Base-by-base conservation (phyloP, 257 asterid species). In the Solanum etuberosum region DNA sequence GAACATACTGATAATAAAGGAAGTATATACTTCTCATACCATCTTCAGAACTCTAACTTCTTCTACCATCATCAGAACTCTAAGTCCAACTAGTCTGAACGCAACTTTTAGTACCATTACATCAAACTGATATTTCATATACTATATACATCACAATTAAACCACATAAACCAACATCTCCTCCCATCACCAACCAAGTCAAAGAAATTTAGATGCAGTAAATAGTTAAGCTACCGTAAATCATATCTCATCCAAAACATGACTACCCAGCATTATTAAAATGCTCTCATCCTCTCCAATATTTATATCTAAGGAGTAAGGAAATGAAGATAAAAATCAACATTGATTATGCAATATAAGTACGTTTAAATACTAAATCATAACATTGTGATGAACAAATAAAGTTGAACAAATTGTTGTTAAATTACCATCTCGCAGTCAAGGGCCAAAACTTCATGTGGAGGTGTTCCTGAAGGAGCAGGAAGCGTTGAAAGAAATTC, bases 361-460 rank as follows among this genome's bases (percentile, higher is more conserved):
- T 48, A 48, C 9, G 5, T 48, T 13, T 16, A 83, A 35, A 25
- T 42, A 83, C 67, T 29, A 10, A 51, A 27, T 2, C 63, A 46
- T 48, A 29, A 46, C 20, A 48, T 29, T 48, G 23, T 15, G 29
- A 29, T 80, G 65, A 80, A 80, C 20, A 80, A 61, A 76, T 76
- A 23, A 74, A 74, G 83, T 74, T 74, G 42, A 74, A 32, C 40
- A 70, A 32, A 43, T 43, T 78, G 29, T 57, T 80, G 65, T 23
- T 86, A 83, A 86, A 91, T 23, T 93, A 95, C 99, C 99, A 97
- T 97, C 91, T 97, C 99, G 84, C 99, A 97, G 87, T 97, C 99
- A 21, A 97, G 94, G 16, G 98, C 97, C 93, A 97, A 90, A 90
- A 97, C 91, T 87, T 91, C 93, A 88, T 93, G 92, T 35, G 91